phyloP scores from a whole-genome alignment of 2,329 filamentous ascomycete species.

The Colletotrichum aenigma region DNA sequence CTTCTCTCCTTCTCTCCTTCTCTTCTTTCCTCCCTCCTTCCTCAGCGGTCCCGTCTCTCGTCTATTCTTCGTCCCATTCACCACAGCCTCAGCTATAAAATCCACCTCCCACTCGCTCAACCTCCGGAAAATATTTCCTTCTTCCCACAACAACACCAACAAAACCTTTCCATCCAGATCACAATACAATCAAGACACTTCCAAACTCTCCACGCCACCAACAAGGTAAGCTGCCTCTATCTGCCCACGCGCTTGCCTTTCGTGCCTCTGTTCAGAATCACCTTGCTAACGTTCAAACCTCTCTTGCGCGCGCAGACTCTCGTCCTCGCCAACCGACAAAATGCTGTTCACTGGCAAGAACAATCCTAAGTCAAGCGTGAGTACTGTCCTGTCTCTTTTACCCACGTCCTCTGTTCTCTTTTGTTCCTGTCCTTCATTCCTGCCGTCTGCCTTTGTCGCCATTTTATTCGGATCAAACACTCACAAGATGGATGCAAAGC shows the following conservation, averaged over 20 bases:
- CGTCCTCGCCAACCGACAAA: no score
- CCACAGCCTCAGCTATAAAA: not conserved
- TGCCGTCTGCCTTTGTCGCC: not conserved
- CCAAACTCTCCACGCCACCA: not conserved
- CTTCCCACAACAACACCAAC: not conserved
- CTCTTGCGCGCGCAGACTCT: not conserved
- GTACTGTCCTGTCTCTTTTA: not conserved
- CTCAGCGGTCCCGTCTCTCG: not conserved
- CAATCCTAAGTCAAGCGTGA: not conserved
- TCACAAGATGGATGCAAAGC: not conserved
- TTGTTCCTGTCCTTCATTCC: not conserved
- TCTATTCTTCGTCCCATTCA: not conserved
- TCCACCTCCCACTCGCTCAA: not conserved
- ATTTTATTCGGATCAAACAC: not conserved
- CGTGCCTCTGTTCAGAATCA: not conserved
- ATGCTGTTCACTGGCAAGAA: not conserved
- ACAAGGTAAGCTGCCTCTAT: not conserved
- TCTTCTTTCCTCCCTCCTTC: not conserved
- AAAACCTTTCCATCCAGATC: not conserved
- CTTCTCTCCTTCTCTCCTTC: not conserved
- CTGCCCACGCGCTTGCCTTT: not conserved
- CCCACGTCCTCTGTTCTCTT: rapidly evolving
- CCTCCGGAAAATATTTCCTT: not conserved
- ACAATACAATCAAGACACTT: not conserved
- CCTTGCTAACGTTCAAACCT: not conserved